phyloP scores from a whole-genome alignment of 2,329 filamentous ascomycete species.

The Exophiala viscosa region DNA sequence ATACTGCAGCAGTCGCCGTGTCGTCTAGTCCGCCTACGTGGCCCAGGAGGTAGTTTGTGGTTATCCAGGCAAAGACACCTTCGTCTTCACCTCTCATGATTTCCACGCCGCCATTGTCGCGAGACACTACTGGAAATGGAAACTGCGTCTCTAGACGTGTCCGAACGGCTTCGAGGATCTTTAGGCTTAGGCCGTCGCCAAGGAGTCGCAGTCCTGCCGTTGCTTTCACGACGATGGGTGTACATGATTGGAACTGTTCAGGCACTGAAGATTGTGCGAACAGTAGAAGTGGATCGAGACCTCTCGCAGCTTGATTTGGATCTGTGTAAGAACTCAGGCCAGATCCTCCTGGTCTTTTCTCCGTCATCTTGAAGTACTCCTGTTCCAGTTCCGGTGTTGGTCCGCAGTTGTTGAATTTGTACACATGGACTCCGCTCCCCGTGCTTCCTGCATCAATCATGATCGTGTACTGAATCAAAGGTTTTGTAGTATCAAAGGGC shows the following conservation, averaged over 20 bases:
- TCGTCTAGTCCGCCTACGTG: slow-evolving; percentile 94
- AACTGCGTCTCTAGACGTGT: slow-evolving; percentile 79
- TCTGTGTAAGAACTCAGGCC: slow-evolving; percentile 84
- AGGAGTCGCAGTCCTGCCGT: slow-evolving; percentile 90
- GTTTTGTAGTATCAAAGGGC: slow-evolving; percentile 81
- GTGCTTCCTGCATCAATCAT: slow-evolving; percentile 99
- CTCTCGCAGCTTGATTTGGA: slow-evolving; percentile 81
- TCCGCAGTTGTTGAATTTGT: slow-evolving; percentile 98
- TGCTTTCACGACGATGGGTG: slow-evolving; percentile 94
- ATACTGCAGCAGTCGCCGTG: slow-evolving; percentile 85
- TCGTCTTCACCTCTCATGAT: slow-evolving; percentile 98
- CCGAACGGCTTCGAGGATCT: slow-evolving; percentile 82
- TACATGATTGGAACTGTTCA: slow-evolving; percentile 84
- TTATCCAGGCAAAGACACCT: slow-evolving; percentile 98
- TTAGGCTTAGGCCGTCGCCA: slow-evolving; percentile 72
- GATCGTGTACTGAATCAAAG: slow-evolving; percentile 91
- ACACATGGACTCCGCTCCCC: slow-evolving; percentile 95
- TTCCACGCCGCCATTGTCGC: slow-evolving; percentile 79
- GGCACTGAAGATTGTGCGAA: slow-evolving; percentile 81
- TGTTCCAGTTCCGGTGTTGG: slow-evolving; percentile 88
- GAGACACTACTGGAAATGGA: slow-evolving; percentile 88
- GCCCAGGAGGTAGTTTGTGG: slow-evolving; percentile 94
- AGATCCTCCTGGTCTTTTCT: slow-evolving; percentile 73
- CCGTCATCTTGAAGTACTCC: slow-evolving; percentile 91
- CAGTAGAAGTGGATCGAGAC: slow-evolving; percentile 81